phyloP scores from a whole-genome alignment of 139 green algal species.

The Chlamydomonas asymmetrica region DNA sequence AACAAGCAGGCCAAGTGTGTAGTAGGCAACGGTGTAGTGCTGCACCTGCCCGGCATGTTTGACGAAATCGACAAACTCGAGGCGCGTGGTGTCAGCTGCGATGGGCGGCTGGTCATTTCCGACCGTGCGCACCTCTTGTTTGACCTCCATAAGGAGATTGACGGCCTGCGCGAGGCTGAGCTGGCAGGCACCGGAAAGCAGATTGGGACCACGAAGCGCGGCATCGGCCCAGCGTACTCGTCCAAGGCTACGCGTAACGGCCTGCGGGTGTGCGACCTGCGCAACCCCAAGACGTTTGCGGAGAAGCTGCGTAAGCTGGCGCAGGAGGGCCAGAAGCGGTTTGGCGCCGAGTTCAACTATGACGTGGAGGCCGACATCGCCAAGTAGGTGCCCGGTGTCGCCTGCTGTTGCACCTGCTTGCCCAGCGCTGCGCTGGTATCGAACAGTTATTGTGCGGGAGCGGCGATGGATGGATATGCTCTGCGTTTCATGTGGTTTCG shows the following conservation, averaged over 20 bases:
- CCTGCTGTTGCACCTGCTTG: no score
- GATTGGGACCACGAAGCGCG: slow-evolving; percentile 98
- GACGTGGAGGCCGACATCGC: slow-evolving; percentile 88
- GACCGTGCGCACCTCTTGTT: slow-evolving; percentile 97
- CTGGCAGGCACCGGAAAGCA: slow-evolving; percentile 69
- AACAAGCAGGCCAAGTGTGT: slow-evolving; percentile 90
- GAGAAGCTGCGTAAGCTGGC: slow-evolving; percentile 76
- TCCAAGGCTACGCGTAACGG: slow-evolving; percentile 96
- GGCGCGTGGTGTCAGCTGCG: slow-evolving; percentile 52
- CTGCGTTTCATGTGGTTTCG: no score
- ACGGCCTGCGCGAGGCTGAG: slow-evolving; percentile 92
- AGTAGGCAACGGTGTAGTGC: slow-evolving; percentile 96
- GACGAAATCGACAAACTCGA: slow-evolving; percentile 86
- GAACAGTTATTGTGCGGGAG: no score
- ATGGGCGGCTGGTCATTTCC: slow-evolving; percentile 74
- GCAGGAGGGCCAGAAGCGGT: slow-evolving; percentile 76
- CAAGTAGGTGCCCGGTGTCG: no score
- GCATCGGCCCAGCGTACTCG: slow-evolving; percentile 96
- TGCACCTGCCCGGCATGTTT: slow-evolving; percentile 94
- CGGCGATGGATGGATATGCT: no score
- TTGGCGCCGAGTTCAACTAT: slow-evolving; percentile 71
- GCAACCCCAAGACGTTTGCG: slow-evolving; percentile 59
- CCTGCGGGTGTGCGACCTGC: slow-evolving; percentile 90
- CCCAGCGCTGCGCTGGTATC: no score
- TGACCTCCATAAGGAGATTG: slow-evolving; percentile 97